phyloP scores from a whole-genome alignment of 192 early-diverging fungal species.

The Thamnidium elegans region DNA sequence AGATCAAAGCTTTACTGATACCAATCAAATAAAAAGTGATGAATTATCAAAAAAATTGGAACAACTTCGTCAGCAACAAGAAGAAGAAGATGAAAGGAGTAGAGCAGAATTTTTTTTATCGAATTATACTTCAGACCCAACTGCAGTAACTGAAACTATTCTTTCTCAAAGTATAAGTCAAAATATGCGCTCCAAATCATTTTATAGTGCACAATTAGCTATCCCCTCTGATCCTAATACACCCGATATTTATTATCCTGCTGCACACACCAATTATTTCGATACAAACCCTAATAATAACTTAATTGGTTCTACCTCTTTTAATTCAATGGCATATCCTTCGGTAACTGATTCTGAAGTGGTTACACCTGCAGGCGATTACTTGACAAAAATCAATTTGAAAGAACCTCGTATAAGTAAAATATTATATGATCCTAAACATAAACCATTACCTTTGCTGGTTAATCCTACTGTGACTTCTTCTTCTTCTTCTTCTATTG shows the following conservation, averaged over 20 bases:
- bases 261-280: too few species aligned
- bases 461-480: too few species aligned
- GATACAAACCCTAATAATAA: too few species aligned
- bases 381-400: too few species aligned
- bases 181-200: not conserved
- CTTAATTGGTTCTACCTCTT: too few species aligned
- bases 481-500: too few species aligned
- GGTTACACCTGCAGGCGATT: too few species aligned
- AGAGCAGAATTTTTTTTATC: conserved; percentile 26
- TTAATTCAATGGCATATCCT: too few species aligned
- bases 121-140: not conserved
- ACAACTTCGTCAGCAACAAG: conserved; percentile 17
- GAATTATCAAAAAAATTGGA: conserved; percentile 12
- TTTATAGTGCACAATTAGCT: conserved; percentile 5
- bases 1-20: not conserved
- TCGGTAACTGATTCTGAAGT: too few species aligned
- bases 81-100: conserved; percentile 35
- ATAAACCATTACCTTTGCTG: too few species aligned
- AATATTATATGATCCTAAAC: too few species aligned
- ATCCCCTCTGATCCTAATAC: not conserved
- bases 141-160: not conserved
- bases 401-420: too few species aligned
- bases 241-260: not conserved
- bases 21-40: not conserved
- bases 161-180: not conserved